Evolutionary conservation across 1,284 basidiomycete species (phyloP).

Genomic region (Ustilago curta): DNA sequence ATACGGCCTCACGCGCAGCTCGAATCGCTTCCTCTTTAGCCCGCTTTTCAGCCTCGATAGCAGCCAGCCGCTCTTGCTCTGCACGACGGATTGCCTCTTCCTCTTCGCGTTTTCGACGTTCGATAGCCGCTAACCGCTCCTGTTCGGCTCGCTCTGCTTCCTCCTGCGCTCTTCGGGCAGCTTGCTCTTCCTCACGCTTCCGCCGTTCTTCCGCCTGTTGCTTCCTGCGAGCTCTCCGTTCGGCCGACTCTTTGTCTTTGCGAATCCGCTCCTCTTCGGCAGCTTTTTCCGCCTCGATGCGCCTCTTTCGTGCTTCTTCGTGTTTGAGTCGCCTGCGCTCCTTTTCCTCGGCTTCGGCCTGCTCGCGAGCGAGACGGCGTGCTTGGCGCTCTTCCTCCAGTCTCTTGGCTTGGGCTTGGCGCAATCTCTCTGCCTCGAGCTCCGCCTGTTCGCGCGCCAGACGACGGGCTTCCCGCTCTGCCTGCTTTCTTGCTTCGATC

Average conservation of each 20-base stretch:
- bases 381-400: slow-evolving; percentile 22
- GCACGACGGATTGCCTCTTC: slow-evolving; percentile 26
- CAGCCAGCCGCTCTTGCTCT: slow-evolving; percentile 42
- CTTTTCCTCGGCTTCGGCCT: slow-evolving; percentile 23
- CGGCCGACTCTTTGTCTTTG: slow-evolving; percentile 35
- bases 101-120: slow-evolving; percentile 10
- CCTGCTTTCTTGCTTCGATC: slow-evolving; percentile 16
- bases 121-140: slow-evolving; percentile 15
- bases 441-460: slow-evolving; percentile 24
- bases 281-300: slow-evolving; percentile 28
- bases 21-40: slow-evolving; percentile 39
- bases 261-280: slow-evolving; percentile 23
- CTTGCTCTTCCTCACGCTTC: slow-evolving; percentile 19
- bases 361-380: slow-evolving; percentile 23
- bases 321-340: slow-evolving; percentile 16
- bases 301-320: slow-evolving; percentile 28
- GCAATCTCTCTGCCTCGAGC: slow-evolving; percentile 3
- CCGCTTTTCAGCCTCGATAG: slow-evolving; percentile 42
- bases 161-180: slow-evolving; percentile 8
- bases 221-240: slow-evolving; percentile 23
- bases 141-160: slow-evolving; percentile 22
- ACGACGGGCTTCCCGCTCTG: slow-evolving; percentile 32
- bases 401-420: slow-evolving; percentile 15
- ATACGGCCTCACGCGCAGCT: slow-evolving; percentile 31
- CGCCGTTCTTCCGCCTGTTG: slow-evolving; percentile 29